Conservation (phyloP, 2,329 filamentous ascomycete species). For the Helicocarpus griseus region DNA sequence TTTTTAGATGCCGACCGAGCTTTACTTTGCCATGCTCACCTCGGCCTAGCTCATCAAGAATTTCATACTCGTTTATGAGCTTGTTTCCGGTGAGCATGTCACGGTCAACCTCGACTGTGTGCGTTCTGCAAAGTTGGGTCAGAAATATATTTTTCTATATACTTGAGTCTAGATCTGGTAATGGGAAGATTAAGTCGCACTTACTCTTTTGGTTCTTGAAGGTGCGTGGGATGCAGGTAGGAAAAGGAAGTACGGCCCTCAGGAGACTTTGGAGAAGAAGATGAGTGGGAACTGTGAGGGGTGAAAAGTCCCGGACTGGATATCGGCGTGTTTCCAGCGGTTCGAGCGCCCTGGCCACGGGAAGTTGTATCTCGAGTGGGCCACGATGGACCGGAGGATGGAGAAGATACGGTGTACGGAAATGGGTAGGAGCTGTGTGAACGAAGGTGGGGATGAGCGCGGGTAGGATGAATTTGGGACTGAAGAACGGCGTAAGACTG, state of each 20-base stretch:
- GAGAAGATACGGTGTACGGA: constrained; percentile 21
- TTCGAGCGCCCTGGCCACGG: constrained; percentile 26
- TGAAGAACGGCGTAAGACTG: constrained; percentile 40
- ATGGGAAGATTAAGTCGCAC: constrained; percentile 19
- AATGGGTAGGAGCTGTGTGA: constrained; percentile 36
- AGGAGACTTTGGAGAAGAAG: constrained; percentile 26
- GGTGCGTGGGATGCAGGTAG: constrained; percentile 60
- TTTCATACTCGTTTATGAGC: constrained; percentile 94
- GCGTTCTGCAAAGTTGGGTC: constrained; percentile 50
- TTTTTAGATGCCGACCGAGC: constrained; percentile 70
- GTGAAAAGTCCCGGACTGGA: constrained; percentile 40
- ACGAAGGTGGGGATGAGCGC: constrained; percentile 29
- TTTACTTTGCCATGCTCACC: constrained; percentile 98
- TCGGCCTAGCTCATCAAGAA: constrained; percentile 89
- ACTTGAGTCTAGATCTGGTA: not conserved
- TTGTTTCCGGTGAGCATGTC: constrained; percentile 86
- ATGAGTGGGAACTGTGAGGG: constrained; percentile 23
- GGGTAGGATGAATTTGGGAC: constrained; percentile 31
- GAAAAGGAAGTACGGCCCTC: constrained; percentile 43
- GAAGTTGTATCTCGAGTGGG: constrained; percentile 13
- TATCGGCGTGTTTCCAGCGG: constrained; percentile 38
- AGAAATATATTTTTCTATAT: not conserved
- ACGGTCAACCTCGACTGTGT: constrained; percentile 83
- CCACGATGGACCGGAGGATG: constrained; percentile 16
- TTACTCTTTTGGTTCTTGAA: constrained; percentile 67